A percentile compares a stretch with the other conserved stretches of the same genome.
phyloP scores from a whole-genome alignment of 805 yeast genomes.

The Saccharomycopsis microspora region DNA sequence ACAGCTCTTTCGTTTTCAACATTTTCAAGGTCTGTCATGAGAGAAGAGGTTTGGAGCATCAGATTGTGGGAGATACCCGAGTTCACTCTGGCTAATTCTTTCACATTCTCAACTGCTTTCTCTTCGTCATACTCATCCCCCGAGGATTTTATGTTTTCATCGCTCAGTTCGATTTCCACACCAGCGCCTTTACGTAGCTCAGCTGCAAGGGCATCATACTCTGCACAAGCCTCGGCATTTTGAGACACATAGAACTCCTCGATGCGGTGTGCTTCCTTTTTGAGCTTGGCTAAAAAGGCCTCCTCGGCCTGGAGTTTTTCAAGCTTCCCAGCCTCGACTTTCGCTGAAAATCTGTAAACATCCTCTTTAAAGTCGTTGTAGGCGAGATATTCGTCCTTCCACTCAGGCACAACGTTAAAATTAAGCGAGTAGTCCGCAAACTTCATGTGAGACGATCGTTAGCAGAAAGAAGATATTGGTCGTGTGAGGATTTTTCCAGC shows the following conservation, averaged over 20 bases:
- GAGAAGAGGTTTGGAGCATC: neutral
- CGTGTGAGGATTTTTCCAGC: neutral
- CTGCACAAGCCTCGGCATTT: neutral
- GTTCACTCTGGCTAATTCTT: neutral
- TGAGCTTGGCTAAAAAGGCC: neutral
- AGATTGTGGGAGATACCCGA: neutral
- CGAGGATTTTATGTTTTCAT: neutral
- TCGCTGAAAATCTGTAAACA: neutral
- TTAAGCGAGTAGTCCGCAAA: slow-evolving; percentile 50
- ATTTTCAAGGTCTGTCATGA: slow-evolving; percentile 1
- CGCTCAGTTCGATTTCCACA: neutral
- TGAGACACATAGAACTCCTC: neutral
- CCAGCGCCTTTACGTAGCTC: neutral
- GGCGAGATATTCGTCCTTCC: slow-evolving; percentile 76
- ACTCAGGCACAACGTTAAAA: slow-evolving; percentile 71
- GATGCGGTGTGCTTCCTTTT: neutral
- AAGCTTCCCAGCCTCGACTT: neutral
- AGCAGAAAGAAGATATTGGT: neutral
- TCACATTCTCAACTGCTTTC: neutral
- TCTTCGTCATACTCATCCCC: neutral
- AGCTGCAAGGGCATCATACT: neutral
- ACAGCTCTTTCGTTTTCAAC: neutral
- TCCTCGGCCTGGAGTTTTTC: slow-evolving; percentile 1
- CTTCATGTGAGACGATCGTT: slow-evolving; percentile 35
- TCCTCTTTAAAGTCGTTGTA: slow-evolving; percentile 28